Base-by-base conservation (phyloP, 2,329 filamentous ascomycete species). In the Hypoxylon sp. region DNA sequence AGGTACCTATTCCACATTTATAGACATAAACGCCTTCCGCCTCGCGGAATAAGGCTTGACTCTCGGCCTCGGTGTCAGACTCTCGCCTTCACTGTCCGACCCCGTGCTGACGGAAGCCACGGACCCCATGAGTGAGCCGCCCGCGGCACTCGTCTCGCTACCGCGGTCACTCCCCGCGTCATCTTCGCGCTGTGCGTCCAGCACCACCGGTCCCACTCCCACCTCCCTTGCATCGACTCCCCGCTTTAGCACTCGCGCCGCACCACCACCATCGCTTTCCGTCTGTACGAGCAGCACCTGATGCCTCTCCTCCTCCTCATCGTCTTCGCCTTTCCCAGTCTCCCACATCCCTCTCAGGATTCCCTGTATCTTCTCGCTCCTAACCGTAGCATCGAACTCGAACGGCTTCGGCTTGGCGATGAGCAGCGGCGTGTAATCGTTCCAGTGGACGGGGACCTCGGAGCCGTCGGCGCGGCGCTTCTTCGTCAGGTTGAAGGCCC, bases 371-470 rank as follows among this genome's bases (percentile, higher is more conserved):
- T 71, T 67, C 11, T 72, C 67, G 14, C 65, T 67, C 4, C 82
- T 74, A 2, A 79, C 74, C 1, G 72, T 9, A 2, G 77, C 76
- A 14, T 83, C 80, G 48, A 83, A 83, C 17, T 78, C 74, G 56
- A 83, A 83, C 14, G 68, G 70, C 6, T 64, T 64, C 0, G 82
- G 82, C 75, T 83, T 83, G n/a, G 82, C 81, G 55, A 83, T 83
- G 10, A 83, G 74, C 5, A 83, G 73, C 5, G 82, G 78, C 8
- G 82, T 81, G 67, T 79, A 83, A 47, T 81, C 77, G 69, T 83
- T 81, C 82, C 82, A 83, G 72, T 83, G 81, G 0, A 83, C 79
- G 0, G 78, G 78, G 0, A 82, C 63, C 56, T 78, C 76, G 39
- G 31, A 66, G 6, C 76, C 76, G 44, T 76, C 76, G 8, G 54